phyloP scores from a whole-genome alignment of 2,329 filamentous ascomycete species.

The Colletotrichum sp. region DNA sequence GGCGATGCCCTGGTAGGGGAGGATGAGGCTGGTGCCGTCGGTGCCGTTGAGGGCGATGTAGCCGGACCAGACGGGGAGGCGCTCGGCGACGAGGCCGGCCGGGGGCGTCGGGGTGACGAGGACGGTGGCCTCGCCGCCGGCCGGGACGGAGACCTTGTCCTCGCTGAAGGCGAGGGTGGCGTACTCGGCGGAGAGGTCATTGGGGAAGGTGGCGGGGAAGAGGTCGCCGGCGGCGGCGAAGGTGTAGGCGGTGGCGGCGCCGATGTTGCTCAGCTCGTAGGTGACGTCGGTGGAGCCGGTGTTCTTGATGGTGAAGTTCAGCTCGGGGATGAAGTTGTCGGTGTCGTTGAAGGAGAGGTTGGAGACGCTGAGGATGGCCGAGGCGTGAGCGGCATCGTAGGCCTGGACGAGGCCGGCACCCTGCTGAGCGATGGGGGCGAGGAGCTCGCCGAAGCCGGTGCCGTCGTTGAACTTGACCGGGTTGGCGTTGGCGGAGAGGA shows the following conservation, averaged over 20 bases:
- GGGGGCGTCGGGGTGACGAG: slow-evolving; percentile 50
- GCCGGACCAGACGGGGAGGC: slow-evolving; percentile 47
- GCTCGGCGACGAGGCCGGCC: slow-evolving; percentile 33
- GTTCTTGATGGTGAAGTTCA: slow-evolving; percentile 63
- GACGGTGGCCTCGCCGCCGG: slow-evolving; percentile 48
- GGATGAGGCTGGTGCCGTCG: slow-evolving; percentile 38
- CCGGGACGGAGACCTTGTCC: slow-evolving; percentile 46
- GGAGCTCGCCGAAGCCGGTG: slow-evolving; percentile 34
- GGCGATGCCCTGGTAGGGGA: slow-evolving; percentile 46
- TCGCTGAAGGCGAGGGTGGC: slow-evolving; percentile 48
- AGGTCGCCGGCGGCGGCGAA: slow-evolving; percentile 38
- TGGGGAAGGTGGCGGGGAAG: slow-evolving; percentile 48
- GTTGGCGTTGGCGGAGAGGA: slow-evolving; percentile 54
- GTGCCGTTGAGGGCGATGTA: slow-evolving; percentile 45
- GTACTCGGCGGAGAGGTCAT: slow-evolving; percentile 42
- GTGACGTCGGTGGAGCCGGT: slow-evolving; percentile 50
- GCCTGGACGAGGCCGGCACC: slow-evolving; percentile 66
- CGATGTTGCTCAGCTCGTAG: slow-evolving; percentile 56
- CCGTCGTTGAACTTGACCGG: slow-evolving; percentile 55
- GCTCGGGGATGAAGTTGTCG: slow-evolving; percentile 53
- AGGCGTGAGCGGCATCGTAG: slow-evolving; percentile 61
- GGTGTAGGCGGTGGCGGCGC: slow-evolving; percentile 60
- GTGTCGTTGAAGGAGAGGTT: slow-evolving; percentile 70
- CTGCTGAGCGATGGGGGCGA: slow-evolving; percentile 64
- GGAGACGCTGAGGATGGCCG: slow-evolving; percentile 57